These are phyloP conservation scores for Arthrobotrys megalospora DNA, from an alignment of 2,329 filamentous ascomycete genomes.

Conservation along the genomic window DNA sequence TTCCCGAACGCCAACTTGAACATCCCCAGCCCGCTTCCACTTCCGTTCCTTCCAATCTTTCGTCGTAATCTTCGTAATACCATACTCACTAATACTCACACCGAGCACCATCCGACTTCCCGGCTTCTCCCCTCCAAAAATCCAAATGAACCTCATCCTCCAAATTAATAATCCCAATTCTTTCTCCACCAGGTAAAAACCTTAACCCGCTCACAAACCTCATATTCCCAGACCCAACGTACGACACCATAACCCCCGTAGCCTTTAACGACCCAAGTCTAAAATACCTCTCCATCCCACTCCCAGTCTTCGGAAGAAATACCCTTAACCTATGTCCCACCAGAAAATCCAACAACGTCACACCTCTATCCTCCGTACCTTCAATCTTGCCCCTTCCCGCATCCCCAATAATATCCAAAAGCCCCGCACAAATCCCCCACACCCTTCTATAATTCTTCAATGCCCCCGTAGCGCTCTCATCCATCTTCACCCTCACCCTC, in stretches of 20 bases:
- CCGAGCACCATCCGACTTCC: background rate
- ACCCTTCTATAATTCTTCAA: constrained; percentile 27
- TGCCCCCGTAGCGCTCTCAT: background rate
- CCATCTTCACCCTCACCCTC: background rate
- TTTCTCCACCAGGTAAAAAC: constrained; percentile 31
- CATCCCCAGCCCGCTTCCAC: background rate
- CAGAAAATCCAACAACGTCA: no score
- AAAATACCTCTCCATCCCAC: background rate
- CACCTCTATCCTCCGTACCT: background rate
- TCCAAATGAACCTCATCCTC: constrained; percentile 36
- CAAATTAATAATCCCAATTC: constrained; percentile 30
- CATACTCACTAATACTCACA: background rate
- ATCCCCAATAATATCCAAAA: constrained; percentile 36
- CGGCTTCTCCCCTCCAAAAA: background rate
- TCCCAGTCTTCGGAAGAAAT: background rate
- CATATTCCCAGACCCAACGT: constrained; percentile 38
- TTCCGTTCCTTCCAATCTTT: background rate
- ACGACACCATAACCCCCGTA: constrained; percentile 40
- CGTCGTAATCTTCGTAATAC: constrained; percentile 14
- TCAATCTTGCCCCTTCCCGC: background rate
- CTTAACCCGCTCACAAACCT: constrained; percentile 45
- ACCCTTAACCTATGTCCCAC: background rate
- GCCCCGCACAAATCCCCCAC: constrained; percentile 22
- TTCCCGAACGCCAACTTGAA: background rate
- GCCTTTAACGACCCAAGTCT: background rate